These are phyloP conservation scores for Mycena maculata DNA, from an alignment of 768 basidiomycete genomes.

Conservation along the genomic window DNA sequence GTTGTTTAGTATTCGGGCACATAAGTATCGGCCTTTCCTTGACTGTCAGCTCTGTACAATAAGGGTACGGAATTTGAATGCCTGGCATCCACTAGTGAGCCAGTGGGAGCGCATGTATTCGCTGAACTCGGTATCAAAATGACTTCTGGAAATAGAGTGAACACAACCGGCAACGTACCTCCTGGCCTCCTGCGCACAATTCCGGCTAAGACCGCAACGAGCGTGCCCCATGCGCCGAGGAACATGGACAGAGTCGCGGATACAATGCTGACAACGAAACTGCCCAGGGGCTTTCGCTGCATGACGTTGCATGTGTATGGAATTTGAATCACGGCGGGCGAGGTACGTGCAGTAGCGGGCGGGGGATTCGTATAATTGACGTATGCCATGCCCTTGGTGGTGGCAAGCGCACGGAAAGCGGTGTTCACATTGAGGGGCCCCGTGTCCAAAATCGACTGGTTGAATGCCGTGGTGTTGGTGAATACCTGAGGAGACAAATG, in stretches of 20 bases:
- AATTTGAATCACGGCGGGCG: constrained; percentile 21
- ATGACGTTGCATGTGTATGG: constrained; percentile 30
- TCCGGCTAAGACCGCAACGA: not conserved
- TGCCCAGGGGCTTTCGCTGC: constrained; percentile 20
- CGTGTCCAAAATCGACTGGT: not conserved
- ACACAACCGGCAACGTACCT: too few species aligned
- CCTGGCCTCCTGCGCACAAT: constrained; percentile 6
- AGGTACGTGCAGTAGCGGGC: constrained; percentile 6
- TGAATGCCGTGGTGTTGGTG: constrained; percentile 33
- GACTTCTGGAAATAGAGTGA: too few species aligned
- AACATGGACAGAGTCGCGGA: constrained; percentile 33
- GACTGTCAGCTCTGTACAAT: too few species aligned
- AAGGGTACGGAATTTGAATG: too few species aligned
- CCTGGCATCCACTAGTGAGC: too few species aligned
- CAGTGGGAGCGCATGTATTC: too few species aligned
- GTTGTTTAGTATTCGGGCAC: too few species aligned
- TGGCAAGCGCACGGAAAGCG: constrained; percentile 7
- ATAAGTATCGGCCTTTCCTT: too few species aligned
- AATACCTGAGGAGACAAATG: constrained; percentile 8
- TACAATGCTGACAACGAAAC: constrained; percentile 26
- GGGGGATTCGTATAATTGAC: constrained; percentile 12
- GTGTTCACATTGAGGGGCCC: not conserved
- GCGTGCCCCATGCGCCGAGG: constrained; percentile 19
- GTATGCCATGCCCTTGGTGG: constrained; percentile 25
- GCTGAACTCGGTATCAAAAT: too few species aligned